Conservation (phyloP, 2,329 filamentous ascomycete species). For the Hymenoscyphus linearis region DNA sequence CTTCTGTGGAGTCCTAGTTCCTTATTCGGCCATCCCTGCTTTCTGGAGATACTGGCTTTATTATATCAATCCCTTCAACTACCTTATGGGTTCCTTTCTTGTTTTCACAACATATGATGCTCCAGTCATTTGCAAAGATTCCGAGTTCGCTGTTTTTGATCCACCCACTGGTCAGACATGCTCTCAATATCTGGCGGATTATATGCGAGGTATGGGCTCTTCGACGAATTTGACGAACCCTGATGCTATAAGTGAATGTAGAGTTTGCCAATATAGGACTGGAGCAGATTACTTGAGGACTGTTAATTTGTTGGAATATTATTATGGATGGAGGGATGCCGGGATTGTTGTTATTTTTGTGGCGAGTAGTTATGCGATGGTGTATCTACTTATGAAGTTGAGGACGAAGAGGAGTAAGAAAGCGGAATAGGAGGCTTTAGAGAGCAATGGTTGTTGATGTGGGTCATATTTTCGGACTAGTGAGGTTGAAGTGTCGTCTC, state of each 20-base stretch:
- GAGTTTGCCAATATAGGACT: slow-evolving; percentile 53
- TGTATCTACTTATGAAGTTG: slow-evolving; percentile 45
- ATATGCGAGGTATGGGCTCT: slow-evolving; percentile 42
- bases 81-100: slow-evolving; percentile 52
- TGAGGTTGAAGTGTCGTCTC: too few species aligned
- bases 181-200: slow-evolving; percentile 49
- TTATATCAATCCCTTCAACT: slow-evolving; percentile 57
- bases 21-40: slow-evolving; percentile 52
- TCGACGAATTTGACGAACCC: slow-evolving; percentile 54
- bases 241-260: slow-evolving; percentile 48
- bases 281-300: slow-evolving; percentile 56
- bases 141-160: slow-evolving; percentile 44
- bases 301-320: slow-evolving; percentile 55
- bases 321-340: slow-evolving; percentile 62
- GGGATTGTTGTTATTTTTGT: slow-evolving; percentile 43
- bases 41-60: slow-evolving; percentile 58
- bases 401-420: slow-evolving; percentile 44
- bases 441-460: too few species aligned
- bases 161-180: slow-evolving; percentile 49
- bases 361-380: slow-evolving; percentile 37
- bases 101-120: slow-evolving; percentile 45
- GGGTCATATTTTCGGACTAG: too few species aligned
- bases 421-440: slow-evolving; percentile 23
- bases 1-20: slow-evolving; percentile 73
- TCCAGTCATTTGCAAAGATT: slow-evolving; percentile 41